Conservation (phyloP, 371 early-diverging fungal genomes). For the Lichtheimia ornata region DNA sequence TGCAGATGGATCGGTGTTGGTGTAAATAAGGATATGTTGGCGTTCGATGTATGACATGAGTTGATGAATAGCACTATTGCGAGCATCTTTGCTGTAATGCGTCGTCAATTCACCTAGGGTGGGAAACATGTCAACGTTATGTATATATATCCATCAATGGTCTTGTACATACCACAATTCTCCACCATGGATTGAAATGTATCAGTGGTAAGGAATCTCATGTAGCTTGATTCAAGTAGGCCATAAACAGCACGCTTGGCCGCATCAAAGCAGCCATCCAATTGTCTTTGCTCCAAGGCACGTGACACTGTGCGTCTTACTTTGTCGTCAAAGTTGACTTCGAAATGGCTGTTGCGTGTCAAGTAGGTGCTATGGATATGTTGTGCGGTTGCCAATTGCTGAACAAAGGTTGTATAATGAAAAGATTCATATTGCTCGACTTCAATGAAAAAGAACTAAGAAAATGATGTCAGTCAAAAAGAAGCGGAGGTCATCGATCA, state of each 20-base stretch:
- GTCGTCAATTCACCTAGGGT: slow-evolving; percentile 46
- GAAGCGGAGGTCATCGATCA: too few relatives aligned
- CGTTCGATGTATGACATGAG: slow-evolving; percentile 36
- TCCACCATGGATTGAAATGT: slow-evolving; percentile 37
- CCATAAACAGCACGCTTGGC: slow-evolving; percentile 56
- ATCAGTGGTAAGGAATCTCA: slow-evolving; percentile 40
- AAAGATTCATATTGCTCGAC: slow-evolving; percentile 58
- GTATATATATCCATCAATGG: background rate
- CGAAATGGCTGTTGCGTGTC: slow-evolving; percentile 52
- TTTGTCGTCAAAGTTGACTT: slow-evolving; percentile 61
- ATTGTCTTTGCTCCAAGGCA: slow-evolving; percentile 30
- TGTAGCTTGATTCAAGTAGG: slow-evolving; percentile 54
- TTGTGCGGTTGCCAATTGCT: slow-evolving; percentile 54
- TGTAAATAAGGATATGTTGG: slow-evolving; percentile 33
- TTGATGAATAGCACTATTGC: slow-evolving; percentile 37
- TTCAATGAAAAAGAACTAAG: slow-evolving; percentile 60
- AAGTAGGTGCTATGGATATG: slow-evolving; percentile 59
- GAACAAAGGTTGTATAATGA: slow-evolving; percentile 29
- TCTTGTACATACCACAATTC: slow-evolving; percentile 30
- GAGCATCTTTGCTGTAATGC: slow-evolving; percentile 33
- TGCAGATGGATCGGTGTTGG: slow-evolving; percentile 20
- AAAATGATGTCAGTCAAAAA: background rate
- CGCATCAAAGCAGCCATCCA: slow-evolving; percentile 41
- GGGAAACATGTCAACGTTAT: background rate
- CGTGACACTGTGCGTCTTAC: slow-evolving; percentile 37